These are phyloP conservation scores for Rhynchospora breviuscula DNA, from an alignment of 176 grass and related monocot genomes.

Conservation along the genomic window DNA sequence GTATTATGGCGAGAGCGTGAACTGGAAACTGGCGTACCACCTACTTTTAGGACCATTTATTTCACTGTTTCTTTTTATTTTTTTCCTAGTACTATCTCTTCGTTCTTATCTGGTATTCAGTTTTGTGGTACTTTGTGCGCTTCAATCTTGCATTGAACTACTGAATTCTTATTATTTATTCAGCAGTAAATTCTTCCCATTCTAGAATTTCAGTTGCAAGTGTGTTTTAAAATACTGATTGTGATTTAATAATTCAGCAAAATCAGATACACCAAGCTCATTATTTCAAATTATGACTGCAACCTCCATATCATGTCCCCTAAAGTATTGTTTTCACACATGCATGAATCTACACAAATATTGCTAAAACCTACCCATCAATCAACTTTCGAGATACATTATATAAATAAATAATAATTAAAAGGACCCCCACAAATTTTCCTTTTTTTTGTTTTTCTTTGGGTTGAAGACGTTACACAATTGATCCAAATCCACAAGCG, in stretches of 20 bases:
- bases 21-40: neutral
- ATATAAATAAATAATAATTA: neutral
- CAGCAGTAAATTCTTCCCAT: neutral
- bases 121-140: neutral
- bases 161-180: neutral
- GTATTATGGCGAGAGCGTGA: neutral
- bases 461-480: no score
- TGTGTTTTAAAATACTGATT: neutral
- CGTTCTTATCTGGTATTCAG: neutral
- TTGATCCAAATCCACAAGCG: neutral
- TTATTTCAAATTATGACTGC: neutral
- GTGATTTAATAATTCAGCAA: no score
- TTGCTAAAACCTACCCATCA: neutral
- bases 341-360: neutral
- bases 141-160: neutral
- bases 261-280: neutral
- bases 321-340: neutral
- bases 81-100: neutral
- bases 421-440: neutral
- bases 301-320: neutral
- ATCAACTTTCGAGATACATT: neutral
- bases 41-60: conserved; percentile 12
- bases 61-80: neutral
- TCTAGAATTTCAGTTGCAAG: neutral
- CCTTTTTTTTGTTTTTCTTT: no score